Percentiles rank a stretch among this genome's conserved stretches.
Evolutionary conservation across 192 early-diverging fungal genomes (phyloP).

Genomic region (Coemansia sp.): DNA sequence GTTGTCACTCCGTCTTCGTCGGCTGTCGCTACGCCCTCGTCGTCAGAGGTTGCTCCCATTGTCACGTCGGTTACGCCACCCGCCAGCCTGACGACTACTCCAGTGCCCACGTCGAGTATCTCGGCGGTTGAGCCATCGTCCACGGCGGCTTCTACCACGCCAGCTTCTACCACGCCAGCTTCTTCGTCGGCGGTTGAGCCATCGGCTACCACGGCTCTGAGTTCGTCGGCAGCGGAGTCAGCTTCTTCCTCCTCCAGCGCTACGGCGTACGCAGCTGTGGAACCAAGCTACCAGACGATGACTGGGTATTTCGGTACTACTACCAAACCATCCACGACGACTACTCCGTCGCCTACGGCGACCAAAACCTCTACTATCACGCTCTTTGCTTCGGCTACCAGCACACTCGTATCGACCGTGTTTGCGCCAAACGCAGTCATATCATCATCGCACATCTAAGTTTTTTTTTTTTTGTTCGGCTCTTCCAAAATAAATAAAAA

Average conservation of each 20-base stretch:
- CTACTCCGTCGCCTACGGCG: not conserved
- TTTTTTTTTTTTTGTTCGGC: not conserved
- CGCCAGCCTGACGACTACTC: not conserved
- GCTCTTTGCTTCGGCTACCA: not conserved
- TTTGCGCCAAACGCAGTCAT: not conserved
- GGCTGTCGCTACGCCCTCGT: not conserved
- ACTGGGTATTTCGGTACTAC: not conserved
- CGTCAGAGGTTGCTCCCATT: not conserved
- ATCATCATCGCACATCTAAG: not conserved
- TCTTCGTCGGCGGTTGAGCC: not conserved
- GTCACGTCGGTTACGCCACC: not conserved
- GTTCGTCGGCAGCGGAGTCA: not conserved
- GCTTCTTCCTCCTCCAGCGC: not conserved
- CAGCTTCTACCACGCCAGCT: not conserved
- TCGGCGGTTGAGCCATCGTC: not conserved
- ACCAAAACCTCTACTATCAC: constrained; percentile 2
- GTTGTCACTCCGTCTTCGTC: not conserved
- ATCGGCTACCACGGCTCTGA: not conserved
- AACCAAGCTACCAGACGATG: not conserved
- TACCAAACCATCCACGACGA: not conserved
- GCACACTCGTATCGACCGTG: not conserved
- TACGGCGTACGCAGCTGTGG: not conserved
- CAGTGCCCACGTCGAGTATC: not conserved
- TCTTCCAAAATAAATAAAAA: not conserved
- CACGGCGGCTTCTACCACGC: not conserved